phyloP scores from a whole-genome alignment of 202 grass and related monocot genomes.

The Zoysia matrella region DNA sequence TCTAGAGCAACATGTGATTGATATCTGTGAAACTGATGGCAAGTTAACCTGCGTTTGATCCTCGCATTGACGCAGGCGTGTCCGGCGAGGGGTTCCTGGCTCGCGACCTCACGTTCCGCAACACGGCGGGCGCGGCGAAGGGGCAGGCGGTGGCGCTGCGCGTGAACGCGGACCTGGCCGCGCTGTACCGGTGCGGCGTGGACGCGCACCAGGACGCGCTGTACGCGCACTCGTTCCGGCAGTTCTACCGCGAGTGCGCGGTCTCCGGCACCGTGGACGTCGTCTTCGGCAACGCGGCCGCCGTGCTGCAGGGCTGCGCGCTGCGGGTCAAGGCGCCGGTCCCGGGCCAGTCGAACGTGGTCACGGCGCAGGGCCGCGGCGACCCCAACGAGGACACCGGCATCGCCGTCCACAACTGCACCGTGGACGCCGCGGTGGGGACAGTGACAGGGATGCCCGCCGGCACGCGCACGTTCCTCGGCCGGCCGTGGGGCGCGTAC shows the following conservation, averaged over 20 bases:
- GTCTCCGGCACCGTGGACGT: constrained; percentile 80
- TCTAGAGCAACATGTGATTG: no score
- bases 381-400: constrained; percentile 79
- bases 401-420: constrained; percentile 81
- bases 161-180: constrained; percentile 70
- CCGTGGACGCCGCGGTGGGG: constrained; percentile 30
- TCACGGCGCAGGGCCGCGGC: constrained; percentile 63
- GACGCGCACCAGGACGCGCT: constrained; percentile 81
- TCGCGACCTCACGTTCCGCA: constrained; percentile 76
- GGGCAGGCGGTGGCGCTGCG: constrained; percentile 88
- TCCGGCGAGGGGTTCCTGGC: constrained; percentile 77
- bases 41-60: background rate
- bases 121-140: constrained; percentile 69
- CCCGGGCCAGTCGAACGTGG: constrained; percentile 58
- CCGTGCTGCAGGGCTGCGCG: constrained; percentile 76
- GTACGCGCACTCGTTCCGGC: constrained; percentile 90
- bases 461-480: constrained; percentile 58
- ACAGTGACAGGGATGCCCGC: background rate
- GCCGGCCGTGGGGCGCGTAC: constrained; percentile 74
- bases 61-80: constrained; percentile 51
- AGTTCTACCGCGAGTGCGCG: constrained; percentile 91
- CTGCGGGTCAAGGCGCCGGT: constrained; percentile 55
- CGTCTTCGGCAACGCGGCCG: constrained; percentile 87
- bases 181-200: constrained; percentile 70
- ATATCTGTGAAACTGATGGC: background rate